These are phyloP conservation scores for Lolium rigidum DNA, from an alignment of 176 grass and related monocot genomes.

Conservation along the genomic window DNA sequence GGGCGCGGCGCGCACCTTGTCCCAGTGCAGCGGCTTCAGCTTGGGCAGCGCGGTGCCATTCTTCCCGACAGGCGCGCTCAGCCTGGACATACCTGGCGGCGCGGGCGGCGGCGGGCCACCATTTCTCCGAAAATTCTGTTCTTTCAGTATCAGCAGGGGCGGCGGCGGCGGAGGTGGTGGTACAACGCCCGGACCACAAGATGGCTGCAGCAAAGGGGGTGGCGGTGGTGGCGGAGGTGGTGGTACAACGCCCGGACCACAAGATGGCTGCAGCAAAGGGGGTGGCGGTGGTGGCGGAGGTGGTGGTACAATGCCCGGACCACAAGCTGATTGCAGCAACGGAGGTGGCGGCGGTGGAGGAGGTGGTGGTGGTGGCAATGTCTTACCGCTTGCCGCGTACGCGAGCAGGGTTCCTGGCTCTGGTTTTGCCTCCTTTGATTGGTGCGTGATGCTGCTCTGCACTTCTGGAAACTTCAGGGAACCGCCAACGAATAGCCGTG, in stretches of 20 bases:
- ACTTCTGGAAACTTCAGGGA: constrained; percentile 25
- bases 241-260: not conserved
- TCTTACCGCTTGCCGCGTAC: not conserved
- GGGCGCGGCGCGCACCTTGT: constrained; percentile 90
- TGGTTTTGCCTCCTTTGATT: constrained; percentile 7
- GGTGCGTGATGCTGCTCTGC: not conserved
- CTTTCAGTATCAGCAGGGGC: constrained; percentile 8
- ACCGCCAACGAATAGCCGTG: constrained; percentile 1
- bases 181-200: constrained; percentile 6
- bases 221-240: constrained; percentile 50
- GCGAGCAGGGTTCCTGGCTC: not conserved
- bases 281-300: constrained; percentile 49
- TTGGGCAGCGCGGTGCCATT: constrained; percentile 74
- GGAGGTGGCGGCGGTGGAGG: constrained; percentile 54
- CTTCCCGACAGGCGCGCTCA: constrained; percentile 33
- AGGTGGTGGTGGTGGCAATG: not conserved
- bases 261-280: constrained; percentile 22
- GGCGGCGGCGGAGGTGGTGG: constrained; percentile 49
- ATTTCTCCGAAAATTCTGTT: constrained; percentile 33
- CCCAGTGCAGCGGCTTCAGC: constrained; percentile 98
- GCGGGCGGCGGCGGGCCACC: constrained; percentile 44
- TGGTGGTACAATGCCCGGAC: not conserved
- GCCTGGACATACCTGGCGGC: constrained; percentile 45
- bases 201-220: constrained; percentile 35
- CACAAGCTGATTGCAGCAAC: constrained; percentile 23